phyloP scores from a whole-genome alignment of 2,329 filamentous ascomycete genomes.

The Cercospora beticola region DNA sequence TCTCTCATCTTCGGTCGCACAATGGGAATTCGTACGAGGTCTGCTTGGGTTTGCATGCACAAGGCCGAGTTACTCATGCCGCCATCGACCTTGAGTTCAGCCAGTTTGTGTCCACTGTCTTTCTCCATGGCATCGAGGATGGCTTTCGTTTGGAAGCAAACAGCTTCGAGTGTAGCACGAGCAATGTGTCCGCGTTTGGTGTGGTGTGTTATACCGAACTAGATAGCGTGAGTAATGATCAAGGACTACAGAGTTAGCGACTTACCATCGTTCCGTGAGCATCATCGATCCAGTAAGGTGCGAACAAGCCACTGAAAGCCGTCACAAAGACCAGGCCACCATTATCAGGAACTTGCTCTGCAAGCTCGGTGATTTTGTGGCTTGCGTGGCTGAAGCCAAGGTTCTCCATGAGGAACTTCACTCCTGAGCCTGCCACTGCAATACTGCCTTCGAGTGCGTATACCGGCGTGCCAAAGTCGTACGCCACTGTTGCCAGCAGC shows the following conservation, averaged over 20 bases:
- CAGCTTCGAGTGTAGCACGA: constrained; percentile 84
- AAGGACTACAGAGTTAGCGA: too few species aligned
- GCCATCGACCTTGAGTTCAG: constrained; percentile 78
- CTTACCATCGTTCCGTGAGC: constrained; percentile 72
- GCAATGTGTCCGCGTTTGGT: constrained; percentile 84
- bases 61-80: constrained; percentile 86
- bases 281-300: constrained; percentile 93
- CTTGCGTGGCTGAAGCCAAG: constrained; percentile 63
- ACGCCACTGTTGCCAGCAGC: constrained; percentile 81
- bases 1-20: constrained; percentile 85
- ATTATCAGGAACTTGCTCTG: constrained; percentile 67
- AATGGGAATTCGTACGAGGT: constrained; percentile 80
- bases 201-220: constrained; percentile 54
- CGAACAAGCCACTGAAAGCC: constrained; percentile 86
- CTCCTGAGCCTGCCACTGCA: constrained; percentile 73
- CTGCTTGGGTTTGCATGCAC: constrained; percentile 88
- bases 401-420: constrained; percentile 71
- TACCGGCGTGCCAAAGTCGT: constrained; percentile 70
- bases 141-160: constrained; percentile 88
- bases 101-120: constrained; percentile 74
- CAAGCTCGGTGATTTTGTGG: constrained; percentile 64
- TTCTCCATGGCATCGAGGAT: constrained; percentile 90
- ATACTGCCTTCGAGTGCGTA: constrained; percentile 81
- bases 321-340: constrained; percentile 85
- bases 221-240: constrained; percentile 3